Conservation (phyloP, 345 rosid species). For the Arabis hirsuta region DNA sequence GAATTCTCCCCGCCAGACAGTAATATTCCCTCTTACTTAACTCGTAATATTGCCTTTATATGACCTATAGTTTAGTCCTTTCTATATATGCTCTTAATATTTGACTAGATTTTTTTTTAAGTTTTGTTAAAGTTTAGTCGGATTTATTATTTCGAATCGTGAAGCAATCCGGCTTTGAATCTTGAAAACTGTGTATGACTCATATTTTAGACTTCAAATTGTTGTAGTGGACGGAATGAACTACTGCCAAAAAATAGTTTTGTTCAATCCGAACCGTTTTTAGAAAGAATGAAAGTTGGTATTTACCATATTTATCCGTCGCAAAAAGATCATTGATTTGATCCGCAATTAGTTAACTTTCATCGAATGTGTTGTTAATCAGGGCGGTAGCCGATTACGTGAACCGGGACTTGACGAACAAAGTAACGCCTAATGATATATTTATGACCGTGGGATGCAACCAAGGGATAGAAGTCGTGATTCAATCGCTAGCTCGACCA, state of each 20-base stretch:
- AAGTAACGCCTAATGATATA: conserved; percentile 59
- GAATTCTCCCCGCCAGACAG: conserved; percentile 68
- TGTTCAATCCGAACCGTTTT: too few relatives aligned
- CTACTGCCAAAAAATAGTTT: too few relatives aligned
- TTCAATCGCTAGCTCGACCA: conserved; percentile 57
- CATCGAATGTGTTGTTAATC: conserved; percentile 3
- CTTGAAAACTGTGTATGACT: not conserved
- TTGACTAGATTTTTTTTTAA: not conserved
- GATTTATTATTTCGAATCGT: too few relatives aligned
- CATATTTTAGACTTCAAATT: too few relatives aligned
- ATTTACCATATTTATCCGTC: not conserved
- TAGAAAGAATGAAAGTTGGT: too few relatives aligned
- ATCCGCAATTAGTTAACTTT: conserved; percentile 3
- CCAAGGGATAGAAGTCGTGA: conserved; percentile 59
- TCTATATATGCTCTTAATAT: not conserved
- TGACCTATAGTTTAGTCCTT: not conserved
- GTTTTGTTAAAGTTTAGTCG: too few relatives aligned
- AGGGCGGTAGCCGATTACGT: conserved; percentile 73
- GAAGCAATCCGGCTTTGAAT: not conserved
- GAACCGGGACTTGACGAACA: conserved; percentile 58
- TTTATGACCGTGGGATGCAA: conserved; percentile 61
- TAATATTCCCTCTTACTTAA: conserved; percentile 9
- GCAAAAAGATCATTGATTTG: not conserved
- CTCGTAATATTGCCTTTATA: not conserved
- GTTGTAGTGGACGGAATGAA: too few relatives aligned